Base-by-base conservation (phyloP, 257 asterid species). In the Solanum stenotomum region DNA sequence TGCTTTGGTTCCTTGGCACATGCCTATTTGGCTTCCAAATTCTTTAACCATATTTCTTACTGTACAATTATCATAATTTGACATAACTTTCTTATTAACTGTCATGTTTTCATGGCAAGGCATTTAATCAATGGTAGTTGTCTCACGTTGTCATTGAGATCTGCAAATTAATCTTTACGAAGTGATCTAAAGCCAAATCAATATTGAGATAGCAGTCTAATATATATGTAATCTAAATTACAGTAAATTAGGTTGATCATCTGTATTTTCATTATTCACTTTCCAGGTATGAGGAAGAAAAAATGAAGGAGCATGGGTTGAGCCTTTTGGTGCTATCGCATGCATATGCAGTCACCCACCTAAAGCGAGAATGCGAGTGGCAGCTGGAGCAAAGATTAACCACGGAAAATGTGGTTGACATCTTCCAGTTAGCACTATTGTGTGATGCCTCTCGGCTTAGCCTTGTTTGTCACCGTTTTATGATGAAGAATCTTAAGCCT, bases 401-500 rank as follows among this genome's bases (percentile, higher is more conserved):
- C 33, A 89, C 91, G 1, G 99, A 95, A 90, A 96, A 93, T 59
- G 98, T 67, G 20, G 76, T 93, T 2, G 99, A 97, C 37, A 91
- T 94, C 29, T 96, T 96, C 83, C 99, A 97, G 92, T 93, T 96
- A 5, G 94, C 99, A 63, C 88, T 97, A 89, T 92, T 96, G 23
- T 97, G 99, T 67, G 96, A 96, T 83, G 93, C 95, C 37, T 95
- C 98, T 71, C 93, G 98, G 63, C 96, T 97, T 85, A 86, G 96
- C 96, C 89, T 97, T 90, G 87, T 95, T 65, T 92, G 91, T 88
- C 97, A 97, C 81, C 95, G 95, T 16, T 94, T 94, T 92, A 92
- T 95, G 89, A 68, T 89, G 40, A 86, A 92, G 14, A 93, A 94
- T 89, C 22, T 93, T 74, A 96, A 97, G 90, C 93, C 96, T 3